phyloP scores from a whole-genome alignment of 2,329 filamentous ascomycete genomes.

The Fusarium nematophilum region DNA sequence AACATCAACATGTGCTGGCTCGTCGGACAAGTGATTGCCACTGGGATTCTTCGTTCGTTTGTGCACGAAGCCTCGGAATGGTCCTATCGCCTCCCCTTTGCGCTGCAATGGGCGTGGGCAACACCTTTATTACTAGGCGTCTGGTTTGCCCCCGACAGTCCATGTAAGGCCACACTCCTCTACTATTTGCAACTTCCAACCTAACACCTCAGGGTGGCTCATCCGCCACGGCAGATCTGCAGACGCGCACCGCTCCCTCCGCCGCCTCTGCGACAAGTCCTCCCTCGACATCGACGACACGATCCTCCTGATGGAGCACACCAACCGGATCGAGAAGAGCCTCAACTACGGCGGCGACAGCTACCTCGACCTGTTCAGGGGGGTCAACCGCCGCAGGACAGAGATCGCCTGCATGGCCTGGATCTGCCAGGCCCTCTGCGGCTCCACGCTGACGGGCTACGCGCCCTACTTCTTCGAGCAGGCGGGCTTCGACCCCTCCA shows the following conservation, averaged over 20 bases:
- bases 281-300: conserved; percentile 56
- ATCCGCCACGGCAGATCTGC: conserved; percentile 49
- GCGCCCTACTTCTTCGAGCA: conserved; percentile 57
- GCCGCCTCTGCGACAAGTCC: conserved; percentile 46
- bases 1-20: conserved; percentile 58
- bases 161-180: conserved; percentile 42
- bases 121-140: conserved; percentile 51
- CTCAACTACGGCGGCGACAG: conserved; percentile 48
- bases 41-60: conserved; percentile 50
- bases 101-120: conserved; percentile 55
- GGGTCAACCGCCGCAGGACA: conserved; percentile 43
- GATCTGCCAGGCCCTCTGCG: conserved; percentile 43
- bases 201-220: conserved; percentile 46
- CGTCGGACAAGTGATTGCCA: conserved; percentile 53
- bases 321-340: conserved; percentile 55
- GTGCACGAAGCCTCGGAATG: conserved; percentile 45
- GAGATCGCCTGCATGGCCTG: conserved; percentile 45
- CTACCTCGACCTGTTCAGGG: conserved; percentile 35
- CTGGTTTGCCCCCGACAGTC: conserved; percentile 54
- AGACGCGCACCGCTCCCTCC: conserved; percentile 47
- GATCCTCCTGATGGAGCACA: conserved; percentile 54
- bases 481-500: conserved; percentile 51
- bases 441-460: conserved; percentile 35
- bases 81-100: conserved; percentile 50
- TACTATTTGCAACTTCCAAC: neutral